Base-by-base conservation (phyloP, 768 basidiomycete species). In the Boletus huronensis region DNA sequence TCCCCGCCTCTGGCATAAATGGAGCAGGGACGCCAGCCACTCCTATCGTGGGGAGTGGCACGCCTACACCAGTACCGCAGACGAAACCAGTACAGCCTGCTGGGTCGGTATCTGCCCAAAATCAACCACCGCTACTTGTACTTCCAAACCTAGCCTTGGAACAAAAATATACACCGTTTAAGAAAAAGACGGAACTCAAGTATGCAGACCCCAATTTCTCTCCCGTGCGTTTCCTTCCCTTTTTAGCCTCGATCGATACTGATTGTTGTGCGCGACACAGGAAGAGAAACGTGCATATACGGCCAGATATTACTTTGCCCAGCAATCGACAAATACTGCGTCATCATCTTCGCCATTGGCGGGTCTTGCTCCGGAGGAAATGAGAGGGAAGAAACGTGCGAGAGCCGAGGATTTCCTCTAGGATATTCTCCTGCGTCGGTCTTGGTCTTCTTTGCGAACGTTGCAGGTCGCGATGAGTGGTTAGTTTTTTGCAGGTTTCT, bases 341-440 rank as follows among this genome's bases (percentile, higher is more conserved):
- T 44, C 45, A 17, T 56, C 53, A 40, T 41, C 61, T 1, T 55
- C 61, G 47, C 64, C 69, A 58, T 70, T 70, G 53, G 57, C 69
- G 50, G 70, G 63, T 32, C 49, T 66, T 49, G 58, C 52, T 9
- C 64, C 60, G 31, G 85, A 87, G 48, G 88, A 88, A 64, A 74
- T 80, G 47, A 80, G 88, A 59, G 90, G 90, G 45, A 90, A 85
- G 76, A 93, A 93, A 72, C 77, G 92, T 44, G 88, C 90, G 44
- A 78, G 90, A 60, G 92, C 92, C 31, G 90, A 93, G 71, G 92
- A 93, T 70, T 90, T 90, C 71, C 72, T 93, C 62, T 91, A 72
- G 65, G 47, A 41, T 57, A 26, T 56, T 48, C 48, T 58, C 42
- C 43, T 52, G 39, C 55, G 64, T 70, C 58, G 67, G 63, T 70